Base-by-base conservation (phyloP, 768 basidiomycete species). In the Steccherinum ochraceum region DNA sequence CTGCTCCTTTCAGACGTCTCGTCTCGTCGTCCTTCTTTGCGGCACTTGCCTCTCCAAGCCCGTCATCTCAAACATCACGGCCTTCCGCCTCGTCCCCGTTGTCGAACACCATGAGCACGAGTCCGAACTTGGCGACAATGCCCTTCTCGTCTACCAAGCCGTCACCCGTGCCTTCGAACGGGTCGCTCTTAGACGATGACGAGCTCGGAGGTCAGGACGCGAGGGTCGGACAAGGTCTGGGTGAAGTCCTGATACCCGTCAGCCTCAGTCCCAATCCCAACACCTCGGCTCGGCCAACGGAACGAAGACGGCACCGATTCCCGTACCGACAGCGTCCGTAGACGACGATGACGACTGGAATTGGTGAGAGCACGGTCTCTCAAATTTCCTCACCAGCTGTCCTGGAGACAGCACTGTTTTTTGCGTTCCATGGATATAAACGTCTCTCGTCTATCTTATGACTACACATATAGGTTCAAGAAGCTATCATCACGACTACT, bases 1-100 rank as follows among this genome's bases (percentile, higher is more conserved):
- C 56, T 77, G 1, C 72, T 88, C 24, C 61, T 88, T 48, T 77
- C 82, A 0, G 86, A 86, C 61, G 77, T 86, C 18, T 82, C 61
- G 77, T 86, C 18, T 82, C 83, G 4, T 73, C 75, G 53, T 73
- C 77, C 39, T 69, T 83, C 27, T 73, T 73, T 10, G 71, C 76
- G 2, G 81, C 75, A 5, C 71, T 76, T 1, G 55, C 69, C 12
- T 65, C 71, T 0, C 67, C 68, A 4, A 52, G 67, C 12, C 52
- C 57, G 21, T 57, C 72, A 2, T 61, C 47, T 61, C 41, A 43
- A 10, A 7, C 41, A 19, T 51, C 40, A 64, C 42, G 58, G 3
- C 51, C 57, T 12, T 59, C 63, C 12, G 53, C 64, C n/a, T 59
- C 68, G 1, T 51, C 60, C 5, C 51, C 52, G 13, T 47, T 59